A percentile compares a stretch with the other conserved stretches of the same genome.
These are phyloP conservation scores for Arabidopsis arenosa DNA, from an alignment of 345 rosid species.

Conservation along the genomic window DNA sequence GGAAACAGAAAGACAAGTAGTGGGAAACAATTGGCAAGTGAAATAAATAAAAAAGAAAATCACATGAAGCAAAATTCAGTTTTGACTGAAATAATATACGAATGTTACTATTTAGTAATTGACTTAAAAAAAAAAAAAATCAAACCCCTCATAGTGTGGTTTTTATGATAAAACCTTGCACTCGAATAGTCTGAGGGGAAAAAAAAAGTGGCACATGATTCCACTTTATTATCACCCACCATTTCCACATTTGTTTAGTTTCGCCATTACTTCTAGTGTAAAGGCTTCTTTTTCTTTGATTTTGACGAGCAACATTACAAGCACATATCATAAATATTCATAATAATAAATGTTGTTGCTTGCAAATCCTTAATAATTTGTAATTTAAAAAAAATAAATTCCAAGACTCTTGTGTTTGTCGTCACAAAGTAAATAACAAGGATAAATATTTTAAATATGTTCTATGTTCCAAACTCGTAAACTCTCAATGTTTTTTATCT, in stretches of 20 bases:
- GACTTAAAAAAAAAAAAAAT: slow-evolving; percentile 15
- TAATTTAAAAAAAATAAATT: neutral
- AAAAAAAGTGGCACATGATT: slow-evolving; percentile 20
- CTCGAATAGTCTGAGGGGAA: too few species aligned
- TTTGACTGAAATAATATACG: neutral
- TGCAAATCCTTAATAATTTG: neutral
- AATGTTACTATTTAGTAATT: neutral
- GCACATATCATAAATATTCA: neutral
- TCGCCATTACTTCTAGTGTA: slow-evolving; percentile 17
- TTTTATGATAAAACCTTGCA: neutral
- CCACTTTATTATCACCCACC: slow-evolving; percentile 28
- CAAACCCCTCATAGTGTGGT: slow-evolving; percentile 14
- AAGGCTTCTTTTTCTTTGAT: neutral
- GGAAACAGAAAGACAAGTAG: slow-evolving; percentile 1
- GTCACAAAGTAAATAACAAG: neutral
- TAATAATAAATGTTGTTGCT: neutral
- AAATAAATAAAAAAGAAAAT: neutral
- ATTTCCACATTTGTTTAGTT: slow-evolving; percentile 27
- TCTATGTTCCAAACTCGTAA: neutral
- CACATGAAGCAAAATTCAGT: slow-evolving; percentile 28
- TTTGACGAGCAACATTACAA: slow-evolving; percentile 16
- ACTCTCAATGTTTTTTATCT: neutral
- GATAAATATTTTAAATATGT: neutral
- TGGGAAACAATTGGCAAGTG: slow-evolving; percentile 4
- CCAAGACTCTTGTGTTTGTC: neutral